phyloP scores from a whole-genome alignment of 2,329 filamentous ascomycete species.

The Graphiopsis chlorocephala region DNA sequence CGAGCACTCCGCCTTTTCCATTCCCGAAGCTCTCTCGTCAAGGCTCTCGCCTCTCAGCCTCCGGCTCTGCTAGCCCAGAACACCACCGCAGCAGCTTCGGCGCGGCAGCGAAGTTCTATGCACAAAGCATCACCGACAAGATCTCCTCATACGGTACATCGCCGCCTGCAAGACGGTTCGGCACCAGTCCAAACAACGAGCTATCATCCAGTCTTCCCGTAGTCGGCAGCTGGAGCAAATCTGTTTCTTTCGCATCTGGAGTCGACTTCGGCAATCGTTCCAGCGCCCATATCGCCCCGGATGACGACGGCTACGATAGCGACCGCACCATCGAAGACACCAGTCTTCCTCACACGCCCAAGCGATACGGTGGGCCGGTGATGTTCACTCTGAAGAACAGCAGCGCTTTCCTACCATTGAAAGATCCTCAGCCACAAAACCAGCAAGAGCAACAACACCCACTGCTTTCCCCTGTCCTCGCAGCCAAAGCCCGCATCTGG shows the following conservation, averaged over 20 bases:
- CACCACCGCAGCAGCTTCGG: slow-evolving; percentile 34
- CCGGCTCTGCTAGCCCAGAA: slow-evolving; percentile 33
- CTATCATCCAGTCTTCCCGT: slow-evolving; percentile 28
- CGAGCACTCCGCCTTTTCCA: slow-evolving; percentile 30
- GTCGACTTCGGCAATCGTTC: slow-evolving; percentile 34
- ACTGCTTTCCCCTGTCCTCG: slow-evolving; percentile 47
- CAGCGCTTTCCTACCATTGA: slow-evolving; percentile 50
- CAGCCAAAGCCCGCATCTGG: slow-evolving; percentile 52
- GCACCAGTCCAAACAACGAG: slow-evolving; percentile 30
- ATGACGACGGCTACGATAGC: slow-evolving; percentile 33
- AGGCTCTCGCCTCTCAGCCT: slow-evolving; percentile 24
- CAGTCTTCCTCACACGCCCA: slow-evolving; percentile 31
- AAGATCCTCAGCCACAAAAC: slow-evolving; percentile 30
- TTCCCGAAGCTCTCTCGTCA: slow-evolving; percentile 25
- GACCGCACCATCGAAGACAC: slow-evolving; percentile 38
- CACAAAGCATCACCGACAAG: slow-evolving; percentile 35
- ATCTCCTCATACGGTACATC: slow-evolving; percentile 32
- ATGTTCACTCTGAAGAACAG: slow-evolving; percentile 56
- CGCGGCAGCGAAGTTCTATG: slow-evolving; percentile 33
- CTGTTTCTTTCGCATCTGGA: slow-evolving; percentile 36
- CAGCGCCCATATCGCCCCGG: slow-evolving; percentile 27
- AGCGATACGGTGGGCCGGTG: slow-evolving; percentile 37
- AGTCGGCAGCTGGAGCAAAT: slow-evolving; percentile 47
- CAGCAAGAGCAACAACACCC: slow-evolving; percentile 39
- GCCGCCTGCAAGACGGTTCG: slow-evolving; percentile 27